Evolutionary conservation across 805 yeast genomes (phyloP).

Genomic region (Suhomyces faveliae): DNA sequence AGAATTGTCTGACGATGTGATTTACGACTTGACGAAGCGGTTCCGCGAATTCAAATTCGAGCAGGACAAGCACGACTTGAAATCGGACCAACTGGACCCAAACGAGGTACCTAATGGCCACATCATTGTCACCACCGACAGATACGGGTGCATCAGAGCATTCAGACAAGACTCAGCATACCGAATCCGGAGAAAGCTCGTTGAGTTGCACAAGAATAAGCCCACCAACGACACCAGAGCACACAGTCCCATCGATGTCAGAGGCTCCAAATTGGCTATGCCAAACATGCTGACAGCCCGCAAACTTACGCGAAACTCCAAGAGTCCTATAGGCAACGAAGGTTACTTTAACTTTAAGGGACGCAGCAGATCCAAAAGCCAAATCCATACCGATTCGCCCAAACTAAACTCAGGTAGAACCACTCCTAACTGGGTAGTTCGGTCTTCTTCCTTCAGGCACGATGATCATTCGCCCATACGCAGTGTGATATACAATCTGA

Average conservation of each 20-base stretch:
- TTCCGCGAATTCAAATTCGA: conserved; percentile 11
- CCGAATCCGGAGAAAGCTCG: conserved; percentile 25
- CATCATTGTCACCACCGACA: conserved; percentile 77
- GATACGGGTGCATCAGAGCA: conserved; percentile 67
- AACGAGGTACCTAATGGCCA: conserved; percentile 26
- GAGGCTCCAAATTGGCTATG: neutral
- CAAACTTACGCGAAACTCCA: neutral
- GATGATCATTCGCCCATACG: neutral
- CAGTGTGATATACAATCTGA: neutral
- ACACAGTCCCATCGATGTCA: neutral
- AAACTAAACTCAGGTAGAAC: neutral
- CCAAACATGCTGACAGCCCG: neutral
- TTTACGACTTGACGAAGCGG: conserved; percentile 56
- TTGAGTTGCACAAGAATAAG: conserved; percentile 11
- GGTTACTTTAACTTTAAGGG: neutral
- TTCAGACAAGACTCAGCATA: conserved; percentile 78
- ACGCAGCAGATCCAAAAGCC: neutral
- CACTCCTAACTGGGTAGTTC: neutral
- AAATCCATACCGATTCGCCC: neutral
- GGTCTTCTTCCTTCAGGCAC: neutral
- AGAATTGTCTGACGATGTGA: conserved; percentile 73
- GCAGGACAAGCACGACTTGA: conserved; percentile 2
- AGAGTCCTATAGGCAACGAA: neutral
- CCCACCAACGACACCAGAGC: neutral
- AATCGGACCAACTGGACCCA: neutral